Evolutionary conservation across 169 alveolate genomes (phyloP), one percentile per base, ranked within the genome.

Genomic region (Besnoitia besnoiti): DNA sequence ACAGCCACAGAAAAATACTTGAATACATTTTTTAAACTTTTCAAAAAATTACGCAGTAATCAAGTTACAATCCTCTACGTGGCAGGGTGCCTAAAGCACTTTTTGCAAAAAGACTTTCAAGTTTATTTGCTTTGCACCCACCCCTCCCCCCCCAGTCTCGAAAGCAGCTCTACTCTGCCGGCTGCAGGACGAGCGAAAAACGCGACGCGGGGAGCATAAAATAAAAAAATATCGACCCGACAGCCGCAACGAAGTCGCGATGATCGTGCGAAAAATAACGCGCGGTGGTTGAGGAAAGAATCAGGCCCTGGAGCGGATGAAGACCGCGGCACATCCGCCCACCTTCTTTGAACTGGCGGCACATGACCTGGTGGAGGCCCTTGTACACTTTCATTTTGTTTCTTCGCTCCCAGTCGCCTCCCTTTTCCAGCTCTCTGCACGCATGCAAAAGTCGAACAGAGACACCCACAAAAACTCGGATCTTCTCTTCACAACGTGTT

Each of bases 381-480:
- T 98, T 99, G 92, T 98, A 98, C 44, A 99, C 99, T 95, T 98
- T 99, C 51, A 99, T 96, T 94, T 99, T 97, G 94, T 99, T 99
- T 94, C 98, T 97, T 92, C 99, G 97, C 96, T 99, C 99, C 99
- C 99, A 99, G 94, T 99, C 99, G 24, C 99, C 99, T 61, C 99
- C 99, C 51, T 97, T 98, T 82, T 98, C 99, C 90, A 98, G 96
- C 47, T 97, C 97, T 82, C 96, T 96, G 92, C 90, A 47, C 44
- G 10, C 42, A 84, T 0, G n/a, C 19, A 35, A 67, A 67, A 19
- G 40, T 16, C 44, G 8, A 42, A 67, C 47, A n/a, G 80, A 67
- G 24, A 67, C 4, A 67, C n/a, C n/a, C n/a, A n/a, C n/a, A n/a
- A n/a, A n/a, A n/a, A n/a, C n/a, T n/a, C n/a, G n/a, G n/a, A n/a